Percentiles rank a stretch among this genome's conserved stretches.
phyloP scores from a whole-genome alignment of 129 eudicot genomes.

The Sambucus nigra region DNA sequence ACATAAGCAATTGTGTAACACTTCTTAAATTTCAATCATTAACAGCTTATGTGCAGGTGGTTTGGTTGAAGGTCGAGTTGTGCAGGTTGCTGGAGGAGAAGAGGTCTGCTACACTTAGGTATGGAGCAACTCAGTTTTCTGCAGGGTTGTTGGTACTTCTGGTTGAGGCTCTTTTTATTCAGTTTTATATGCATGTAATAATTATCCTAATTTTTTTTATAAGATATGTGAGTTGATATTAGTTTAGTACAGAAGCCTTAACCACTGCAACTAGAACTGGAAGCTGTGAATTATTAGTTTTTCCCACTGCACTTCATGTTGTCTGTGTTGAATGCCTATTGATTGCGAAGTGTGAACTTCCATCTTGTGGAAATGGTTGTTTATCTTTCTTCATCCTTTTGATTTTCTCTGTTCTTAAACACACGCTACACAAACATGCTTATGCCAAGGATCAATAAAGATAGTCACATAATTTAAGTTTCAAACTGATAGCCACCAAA shows the following conservation, averaged over 20 bases:
- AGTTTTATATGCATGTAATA: not conserved
- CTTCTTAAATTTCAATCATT: slow-evolving; percentile 4
- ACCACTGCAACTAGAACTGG: not conserved
- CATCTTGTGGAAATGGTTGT: not conserved
- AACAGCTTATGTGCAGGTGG: slow-evolving; percentile 52
- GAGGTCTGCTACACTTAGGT: slow-evolving; percentile 86
- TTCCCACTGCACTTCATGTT: not conserved
- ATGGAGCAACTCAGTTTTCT: not conserved
- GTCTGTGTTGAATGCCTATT: not conserved
- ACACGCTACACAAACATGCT: too few relatives aligned
- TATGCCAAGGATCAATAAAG: not conserved
- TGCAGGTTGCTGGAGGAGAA: slow-evolving; percentile 88
- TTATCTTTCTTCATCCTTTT: not conserved
- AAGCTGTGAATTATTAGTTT: not conserved
- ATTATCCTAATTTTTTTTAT: too few relatives aligned
- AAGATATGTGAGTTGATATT: not conserved
- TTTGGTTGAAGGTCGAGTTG: slow-evolving; percentile 82
- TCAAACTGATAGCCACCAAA: not conserved
- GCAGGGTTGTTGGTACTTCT: not conserved
- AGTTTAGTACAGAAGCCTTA: not conserved
- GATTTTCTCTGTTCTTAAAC: not conserved
- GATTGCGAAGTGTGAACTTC: not conserved
- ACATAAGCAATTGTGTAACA: not conserved
- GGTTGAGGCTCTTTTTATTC: not conserved
- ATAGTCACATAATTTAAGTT: not conserved